phyloP scores from a whole-genome alignment of 768 basidiomycete species.

The Dendrothele bispora region DNA sequence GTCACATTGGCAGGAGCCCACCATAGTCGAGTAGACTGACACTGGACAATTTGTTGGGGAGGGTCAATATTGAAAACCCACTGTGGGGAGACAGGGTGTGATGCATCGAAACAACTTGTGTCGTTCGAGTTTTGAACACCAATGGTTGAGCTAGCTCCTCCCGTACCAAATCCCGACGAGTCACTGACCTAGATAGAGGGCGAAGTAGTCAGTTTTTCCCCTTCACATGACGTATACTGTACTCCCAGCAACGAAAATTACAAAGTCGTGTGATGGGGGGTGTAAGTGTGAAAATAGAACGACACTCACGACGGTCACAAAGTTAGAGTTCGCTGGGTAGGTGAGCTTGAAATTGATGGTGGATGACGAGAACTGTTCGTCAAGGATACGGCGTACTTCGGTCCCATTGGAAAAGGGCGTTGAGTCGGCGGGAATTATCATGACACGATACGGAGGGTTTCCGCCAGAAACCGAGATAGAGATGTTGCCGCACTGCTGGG shows the following conservation, averaged over 20 bases:
- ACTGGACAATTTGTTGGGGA: conserved; percentile 64
- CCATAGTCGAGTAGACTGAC: conserved; percentile 60
- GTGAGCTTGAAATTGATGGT: conserved; percentile 55
- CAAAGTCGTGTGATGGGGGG: not conserved
- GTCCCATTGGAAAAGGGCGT: conserved; percentile 58
- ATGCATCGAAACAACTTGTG: conserved; percentile 59
- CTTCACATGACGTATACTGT: too few relatives aligned
- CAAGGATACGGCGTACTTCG: conserved; percentile 64
- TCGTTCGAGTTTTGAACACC: conserved; percentile 52
- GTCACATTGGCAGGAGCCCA: conserved; percentile 54
- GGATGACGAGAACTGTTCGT: conserved; percentile 46
- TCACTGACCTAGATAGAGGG: conserved; percentile 52
- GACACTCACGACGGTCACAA: conserved; percentile 73
- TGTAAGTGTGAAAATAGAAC: conserved; percentile 2
- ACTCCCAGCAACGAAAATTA: not conserved
- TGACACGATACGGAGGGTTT: conserved; percentile 62
- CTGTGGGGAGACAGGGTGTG: conserved; percentile 42
- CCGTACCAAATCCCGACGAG: conserved; percentile 60
- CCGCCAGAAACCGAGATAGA: conserved; percentile 55
- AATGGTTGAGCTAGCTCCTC: conserved; percentile 72
- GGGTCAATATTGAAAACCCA: conserved; percentile 67
- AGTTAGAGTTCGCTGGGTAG: conserved; percentile 68
- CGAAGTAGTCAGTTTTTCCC: too few relatives aligned
- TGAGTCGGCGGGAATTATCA: conserved; percentile 69
- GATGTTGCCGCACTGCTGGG: conserved; percentile 68